Evolutionary conservation across 768 basidiomycete species (phyloP).

Genomic region (Tylopilus sp.): DNA sequence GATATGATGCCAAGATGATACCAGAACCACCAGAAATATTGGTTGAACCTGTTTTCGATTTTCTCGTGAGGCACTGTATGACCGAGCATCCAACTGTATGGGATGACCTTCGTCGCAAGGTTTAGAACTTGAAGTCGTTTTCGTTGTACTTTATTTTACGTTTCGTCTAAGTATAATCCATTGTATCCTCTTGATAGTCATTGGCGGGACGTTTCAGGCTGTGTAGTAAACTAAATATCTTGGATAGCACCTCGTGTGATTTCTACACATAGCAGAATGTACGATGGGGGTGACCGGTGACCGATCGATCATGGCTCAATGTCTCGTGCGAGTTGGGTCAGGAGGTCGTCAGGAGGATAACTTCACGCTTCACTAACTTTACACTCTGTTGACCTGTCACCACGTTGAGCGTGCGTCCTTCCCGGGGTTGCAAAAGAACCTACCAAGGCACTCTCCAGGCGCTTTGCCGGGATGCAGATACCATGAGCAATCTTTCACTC

Average conservation of each 20-base stretch:
- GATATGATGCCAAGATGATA: conserved; percentile 25
- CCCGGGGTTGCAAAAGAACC: conserved; percentile 16
- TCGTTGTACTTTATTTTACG: conserved; percentile 6
- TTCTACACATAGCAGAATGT: too few species aligned
- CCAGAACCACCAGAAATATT: conserved; percentile 30
- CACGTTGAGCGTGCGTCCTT: background rate
- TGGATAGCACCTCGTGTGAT: too few species aligned
- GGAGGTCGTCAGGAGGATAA: conserved; percentile 49
- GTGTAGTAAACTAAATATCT: too few species aligned
- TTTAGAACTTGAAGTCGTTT: background rate
- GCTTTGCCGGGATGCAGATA: conserved; percentile 83
- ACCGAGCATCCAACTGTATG: conserved; percentile 48
- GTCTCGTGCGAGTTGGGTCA: conserved; percentile 49
- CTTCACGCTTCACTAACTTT: conserved; percentile 59
- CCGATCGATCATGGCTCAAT: conserved; percentile 13
- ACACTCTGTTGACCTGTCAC: conserved; percentile 61
- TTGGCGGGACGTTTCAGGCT: background rate
- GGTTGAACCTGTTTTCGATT: conserved; percentile 32
- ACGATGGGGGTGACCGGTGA: too few species aligned
- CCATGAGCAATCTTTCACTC: conserved; percentile 82
- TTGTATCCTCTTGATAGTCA: conserved; percentile 16
- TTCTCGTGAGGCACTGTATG: conserved; percentile 47
- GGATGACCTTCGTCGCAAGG: conserved; percentile 36
- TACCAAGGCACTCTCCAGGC: conserved; percentile 82
- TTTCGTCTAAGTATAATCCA: conserved; percentile 11